A percentile compares a stretch with the other conserved stretches of the same genome.
Conservation (phyloP, 2,329 filamentous ascomycete species). For the Alternaria alternata region DNA sequence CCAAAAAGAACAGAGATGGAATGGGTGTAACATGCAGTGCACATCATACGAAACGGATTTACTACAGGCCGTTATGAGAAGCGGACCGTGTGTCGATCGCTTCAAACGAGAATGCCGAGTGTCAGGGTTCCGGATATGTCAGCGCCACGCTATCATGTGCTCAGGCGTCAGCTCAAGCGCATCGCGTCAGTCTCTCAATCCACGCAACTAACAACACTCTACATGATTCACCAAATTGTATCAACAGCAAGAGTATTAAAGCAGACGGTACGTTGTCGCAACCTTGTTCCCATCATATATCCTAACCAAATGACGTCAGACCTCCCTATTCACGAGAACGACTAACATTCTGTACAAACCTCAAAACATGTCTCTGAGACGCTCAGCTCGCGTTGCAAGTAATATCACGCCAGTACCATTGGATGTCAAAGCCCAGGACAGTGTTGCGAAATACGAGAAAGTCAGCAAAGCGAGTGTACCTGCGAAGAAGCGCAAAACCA, state of each 20-base stretch:
- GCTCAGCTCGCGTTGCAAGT: conserved; percentile 59
- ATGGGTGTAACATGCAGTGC: background rate
- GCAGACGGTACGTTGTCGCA: conserved; percentile 11
- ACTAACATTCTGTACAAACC: background rate
- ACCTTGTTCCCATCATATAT: conserved; percentile 56
- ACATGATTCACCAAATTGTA: conserved; percentile 11
- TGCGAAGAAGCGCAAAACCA: conserved; percentile 38
- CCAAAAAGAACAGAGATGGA: background rate
- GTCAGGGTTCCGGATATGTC: conserved; percentile 27
- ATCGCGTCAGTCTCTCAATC: conserved; percentile 25
- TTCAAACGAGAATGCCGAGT: conserved; percentile 11
- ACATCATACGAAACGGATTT: background rate
- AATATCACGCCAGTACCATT: conserved; percentile 29
- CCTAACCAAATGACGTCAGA: conserved; percentile 34
- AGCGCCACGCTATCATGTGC: conserved; percentile 38
- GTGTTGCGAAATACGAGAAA: conserved; percentile 20
- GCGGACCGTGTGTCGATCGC: background rate
- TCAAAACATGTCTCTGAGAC: conserved; percentile 60
- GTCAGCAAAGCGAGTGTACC: conserved; percentile 16
- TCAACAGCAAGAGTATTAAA: background rate
- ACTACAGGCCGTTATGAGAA: background rate
- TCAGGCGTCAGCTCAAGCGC: conserved; percentile 32
- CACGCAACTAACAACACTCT: background rate
- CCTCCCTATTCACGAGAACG: conserved; percentile 3
- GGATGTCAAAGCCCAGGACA: conserved; percentile 22